Evolutionary conservation across 2,329 filamentous ascomycete species (phyloP).

Genomic region (Fusarium cicatricum): DNA sequence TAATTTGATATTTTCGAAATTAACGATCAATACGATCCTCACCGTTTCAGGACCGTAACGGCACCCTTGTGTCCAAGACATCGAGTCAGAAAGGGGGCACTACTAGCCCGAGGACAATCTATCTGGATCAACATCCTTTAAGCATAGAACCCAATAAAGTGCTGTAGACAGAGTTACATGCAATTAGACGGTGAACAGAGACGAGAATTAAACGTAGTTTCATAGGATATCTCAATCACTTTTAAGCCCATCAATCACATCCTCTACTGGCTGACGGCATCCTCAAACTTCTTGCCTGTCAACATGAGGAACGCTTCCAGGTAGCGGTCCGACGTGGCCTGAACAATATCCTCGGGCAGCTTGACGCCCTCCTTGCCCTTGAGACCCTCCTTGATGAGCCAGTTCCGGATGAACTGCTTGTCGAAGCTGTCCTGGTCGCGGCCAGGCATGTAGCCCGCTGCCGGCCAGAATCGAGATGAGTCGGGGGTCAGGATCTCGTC

Average conservation of each 20-base stretch:
- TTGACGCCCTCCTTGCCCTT: constrained; percentile 46
- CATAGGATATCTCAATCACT: constrained; percentile 6
- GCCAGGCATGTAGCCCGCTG: constrained; percentile 66
- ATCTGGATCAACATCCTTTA: too few relatives aligned
- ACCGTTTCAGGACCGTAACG: too few relatives aligned
- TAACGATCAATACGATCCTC: too few relatives aligned
- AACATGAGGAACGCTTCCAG: constrained; percentile 76
- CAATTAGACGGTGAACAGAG: constrained; percentile 1
- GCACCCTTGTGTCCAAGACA: constrained; percentile 53
- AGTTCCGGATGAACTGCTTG: constrained; percentile 85
- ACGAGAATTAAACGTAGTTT: constrained; percentile 27
- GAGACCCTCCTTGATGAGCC: constrained; percentile 75
- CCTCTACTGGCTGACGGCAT: constrained; percentile 30
- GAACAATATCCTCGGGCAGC: constrained; percentile 77
- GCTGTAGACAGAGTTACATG: neutral
- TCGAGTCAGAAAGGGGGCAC: too few relatives aligned
- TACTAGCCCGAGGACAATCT: too few relatives aligned
- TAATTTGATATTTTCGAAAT: neutral
- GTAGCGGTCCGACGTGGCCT: constrained; percentile 75
- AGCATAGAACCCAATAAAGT: too few relatives aligned
- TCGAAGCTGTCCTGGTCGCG: constrained; percentile 83
- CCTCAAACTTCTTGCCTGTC: constrained; percentile 61
- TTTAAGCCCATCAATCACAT: neutral
- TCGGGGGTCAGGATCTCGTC: constrained; percentile 52
- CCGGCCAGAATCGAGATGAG: constrained; percentile 86